Evolutionary conservation across 441 rosid genomes (phyloP).

Genomic region (Daphne laureola): DNA sequence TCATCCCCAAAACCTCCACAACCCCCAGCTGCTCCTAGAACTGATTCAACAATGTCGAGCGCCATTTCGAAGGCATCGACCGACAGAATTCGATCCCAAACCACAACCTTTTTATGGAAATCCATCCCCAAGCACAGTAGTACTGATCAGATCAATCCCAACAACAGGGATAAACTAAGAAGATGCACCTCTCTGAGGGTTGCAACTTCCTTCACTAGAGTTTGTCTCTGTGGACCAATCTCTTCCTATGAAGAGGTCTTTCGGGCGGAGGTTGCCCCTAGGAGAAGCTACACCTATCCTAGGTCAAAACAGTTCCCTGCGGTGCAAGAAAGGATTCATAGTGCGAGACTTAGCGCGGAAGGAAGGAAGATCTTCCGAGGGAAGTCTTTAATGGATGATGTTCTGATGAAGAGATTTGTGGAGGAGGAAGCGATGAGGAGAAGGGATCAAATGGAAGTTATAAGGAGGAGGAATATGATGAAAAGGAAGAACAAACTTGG

Average conservation of each 20-base stretch:
- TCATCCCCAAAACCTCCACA: conserved; percentile 27
- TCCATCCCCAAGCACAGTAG: conserved; percentile 27
- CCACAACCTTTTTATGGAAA: conserved; percentile 19
- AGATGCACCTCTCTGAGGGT: conserved; percentile 67
- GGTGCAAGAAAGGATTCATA: conserved; percentile 24
- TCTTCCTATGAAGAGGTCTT: conserved; percentile 85
- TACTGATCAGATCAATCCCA: conserved; percentile 14
- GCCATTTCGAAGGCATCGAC: conserved; percentile 29
- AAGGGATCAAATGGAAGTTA: conserved; percentile 75
- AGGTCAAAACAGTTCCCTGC: conserved; percentile 42
- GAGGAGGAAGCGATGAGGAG: conserved; percentile 92
- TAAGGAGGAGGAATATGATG: conserved; percentile 51
- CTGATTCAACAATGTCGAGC: conserved; percentile 29
- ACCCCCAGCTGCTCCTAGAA: conserved; percentile 14
- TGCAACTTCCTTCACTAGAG: conserved; percentile 74
- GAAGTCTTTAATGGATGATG: conserved; percentile 79
- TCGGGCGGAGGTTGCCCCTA: conserved; percentile 59
- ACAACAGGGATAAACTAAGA: conserved; percentile 39
- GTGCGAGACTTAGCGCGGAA: conserved; percentile 43
- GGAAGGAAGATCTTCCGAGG: conserved; percentile 79
- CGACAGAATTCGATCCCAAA: conserved; percentile 11
- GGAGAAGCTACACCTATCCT: conserved; percentile 87
- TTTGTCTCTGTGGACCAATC: conserved; percentile 84
- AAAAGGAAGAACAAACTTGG: conserved; percentile 86
- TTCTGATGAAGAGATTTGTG: conserved; percentile 88